Base-by-base conservation (phyloP, 306 rosid species). In the Vicia villosa region DNA sequence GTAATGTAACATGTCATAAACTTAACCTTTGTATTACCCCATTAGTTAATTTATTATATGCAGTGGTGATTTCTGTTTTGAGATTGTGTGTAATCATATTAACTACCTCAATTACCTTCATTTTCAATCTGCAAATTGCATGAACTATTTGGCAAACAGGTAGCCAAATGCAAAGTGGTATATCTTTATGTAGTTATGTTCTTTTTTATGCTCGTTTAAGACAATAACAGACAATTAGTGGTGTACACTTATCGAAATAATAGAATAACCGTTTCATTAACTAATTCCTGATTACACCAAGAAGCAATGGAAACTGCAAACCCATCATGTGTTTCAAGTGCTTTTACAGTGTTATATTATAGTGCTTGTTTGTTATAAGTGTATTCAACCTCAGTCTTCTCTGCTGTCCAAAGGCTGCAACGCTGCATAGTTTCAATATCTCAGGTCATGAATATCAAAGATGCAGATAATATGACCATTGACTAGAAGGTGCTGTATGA, bases 1-100 rank as follows among this genome's bases (percentile, higher is more conserved):
- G 37, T 77, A 43, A 74, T 71, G 70, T 26, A 46, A 42, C 47
- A 20, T 67, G 66, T 60, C 51, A 58, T 34, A 3, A 12, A 22
- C 11, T 42, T 16, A 17, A 65, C 49, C 41, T 63, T 69, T 75
- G 52, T 32, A 55, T 52, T 71, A 12, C 57, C 56, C 56, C 3
- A 14, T 24, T 30, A 12, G 21, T 65, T 41, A 8, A 14, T 14
- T 71, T 52, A 0, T 3, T 34, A 32, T 15, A 12, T 65, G 16
- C 24, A 57, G 26, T 55, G n/a, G 40, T 46, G 64, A 78, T 66
- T 41, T 66, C 10, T 20, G 38, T 10, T 55, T 32, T 60, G 60
- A 21, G 66, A 73, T 40, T 58, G 34, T 8, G 7, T 51, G 28
- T 16, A 64, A n/a, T 55, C 26, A 19, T 56, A 36, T 3, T 49